Conservation (phyloP, 108 stramenopile species). For the Skeletonema menzelii region DNA sequence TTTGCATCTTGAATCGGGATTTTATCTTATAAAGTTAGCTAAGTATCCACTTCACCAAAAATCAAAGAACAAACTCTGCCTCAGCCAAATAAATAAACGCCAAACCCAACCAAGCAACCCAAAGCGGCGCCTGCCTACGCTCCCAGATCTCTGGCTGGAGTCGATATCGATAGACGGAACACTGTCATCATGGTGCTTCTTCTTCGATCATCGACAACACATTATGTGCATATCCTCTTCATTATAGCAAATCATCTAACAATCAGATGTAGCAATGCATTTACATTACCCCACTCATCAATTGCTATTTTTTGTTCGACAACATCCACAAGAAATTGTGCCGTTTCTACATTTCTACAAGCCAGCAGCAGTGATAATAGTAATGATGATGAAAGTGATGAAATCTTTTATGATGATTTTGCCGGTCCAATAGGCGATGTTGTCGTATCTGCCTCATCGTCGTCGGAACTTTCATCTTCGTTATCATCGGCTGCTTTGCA, state of each 20-base stretch:
- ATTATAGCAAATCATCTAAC: neutral
- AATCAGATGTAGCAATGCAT: neutral
- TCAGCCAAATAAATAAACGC: no score
- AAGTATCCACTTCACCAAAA: no score
- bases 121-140: no score
- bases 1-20: neutral
- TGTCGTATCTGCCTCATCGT: no score
- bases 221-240: neutral
- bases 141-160: no score
- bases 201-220: neutral
- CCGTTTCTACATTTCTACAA: neutral
- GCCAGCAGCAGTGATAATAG: neutral
- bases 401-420: conserved; percentile 19
- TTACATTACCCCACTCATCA: neutral
- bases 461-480: neutral
- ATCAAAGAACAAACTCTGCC: no score
- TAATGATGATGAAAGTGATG: neutral
- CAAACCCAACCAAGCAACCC: no score
- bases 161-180: no score
- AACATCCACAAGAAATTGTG: neutral
- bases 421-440: neutral
- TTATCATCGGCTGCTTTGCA: neutral
- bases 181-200: no score
- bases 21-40: neutral
- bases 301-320: neutral